A percentile compares a stretch with the other conserved stretches of the same genome.
These are phyloP conservation scores for Daldinia bambusicola DNA, from an alignment of 495 filamentous ascomycete species.

Conservation along the genomic window DNA sequence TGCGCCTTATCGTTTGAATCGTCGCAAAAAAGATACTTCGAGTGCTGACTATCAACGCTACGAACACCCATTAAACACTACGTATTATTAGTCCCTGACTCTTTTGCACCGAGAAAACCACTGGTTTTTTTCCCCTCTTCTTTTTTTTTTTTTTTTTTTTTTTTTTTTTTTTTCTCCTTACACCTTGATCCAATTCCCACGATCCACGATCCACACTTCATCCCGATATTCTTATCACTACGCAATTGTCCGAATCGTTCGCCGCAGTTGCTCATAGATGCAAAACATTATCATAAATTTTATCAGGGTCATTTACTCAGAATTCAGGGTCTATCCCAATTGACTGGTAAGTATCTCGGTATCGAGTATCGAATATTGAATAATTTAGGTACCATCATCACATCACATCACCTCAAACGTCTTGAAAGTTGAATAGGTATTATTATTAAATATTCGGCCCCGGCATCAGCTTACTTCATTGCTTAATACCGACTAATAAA, in stretches of 20 bases:
- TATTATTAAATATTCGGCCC: conserved; percentile 14
- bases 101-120: conserved; percentile 30
- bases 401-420: not conserved
- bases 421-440: not conserved
- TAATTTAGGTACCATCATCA: too few species aligned
- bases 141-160: conserved; percentile 8
- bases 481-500: conserved; percentile 16
- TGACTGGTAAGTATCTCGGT: not conserved
- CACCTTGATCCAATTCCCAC: conserved; percentile 9
- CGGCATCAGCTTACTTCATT: conserved; percentile 41
- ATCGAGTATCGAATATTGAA: too few species aligned
- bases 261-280: not conserved
- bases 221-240: conserved; percentile 11
- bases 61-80: too few species aligned
- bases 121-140: conserved; percentile 2
- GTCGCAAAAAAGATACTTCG: conserved; percentile 2
- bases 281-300: not conserved
- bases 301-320: conserved; percentile 4
- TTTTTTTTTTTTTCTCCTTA: conserved; percentile 1
- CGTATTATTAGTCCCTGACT: conserved; percentile 16
- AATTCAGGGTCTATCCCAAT: not conserved
- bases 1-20: conserved; percentile 34
- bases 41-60: not conserved
- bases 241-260: conserved; percentile 8
- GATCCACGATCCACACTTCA: conserved; percentile 29